Evolutionary conservation across 345 rosid species (phyloP).

Genomic region (Pistacia integerrima): DNA sequence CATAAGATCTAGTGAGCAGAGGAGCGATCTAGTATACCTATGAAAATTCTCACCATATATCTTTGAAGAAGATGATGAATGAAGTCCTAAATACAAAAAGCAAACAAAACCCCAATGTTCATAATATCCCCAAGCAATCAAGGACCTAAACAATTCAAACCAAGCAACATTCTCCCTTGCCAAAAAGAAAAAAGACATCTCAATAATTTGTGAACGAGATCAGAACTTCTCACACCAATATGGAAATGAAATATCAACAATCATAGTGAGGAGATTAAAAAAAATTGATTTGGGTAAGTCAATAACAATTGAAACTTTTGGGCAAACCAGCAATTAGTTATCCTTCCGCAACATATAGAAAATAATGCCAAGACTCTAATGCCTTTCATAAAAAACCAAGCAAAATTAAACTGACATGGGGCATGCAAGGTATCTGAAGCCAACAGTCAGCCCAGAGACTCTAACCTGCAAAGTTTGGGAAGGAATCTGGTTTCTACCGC

Average conservation of each 20-base stretch:
- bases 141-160: not conserved
- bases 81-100: not conserved
- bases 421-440: constrained; percentile 3
- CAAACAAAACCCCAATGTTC: not conserved
- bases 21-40: not conserved
- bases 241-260: not conserved
- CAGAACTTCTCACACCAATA: no score
- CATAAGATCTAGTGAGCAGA: not conserved
- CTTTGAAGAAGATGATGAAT: not conserved
- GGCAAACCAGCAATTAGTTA: not conserved
- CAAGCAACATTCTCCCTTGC: not conserved
- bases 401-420: constrained; percentile 5
- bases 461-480: constrained; percentile 70
- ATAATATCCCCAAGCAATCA: not conserved
- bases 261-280: no score
- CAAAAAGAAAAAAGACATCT: not conserved
- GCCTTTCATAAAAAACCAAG: constrained; percentile 4
- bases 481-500: constrained; percentile 69
- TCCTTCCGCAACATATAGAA: not conserved
- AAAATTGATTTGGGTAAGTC: no score
- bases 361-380: not conserved
- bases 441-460: constrained; percentile 17
- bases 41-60: not conserved
- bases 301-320: not conserved
- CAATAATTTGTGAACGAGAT: no score